A percentile compares a stretch with the other conserved stretches of the same genome.
These are phyloP conservation scores for Trichoderma sp. DNA, from an alignment of 2,329 filamentous ascomycete genomes.

Conservation along the genomic window DNA sequence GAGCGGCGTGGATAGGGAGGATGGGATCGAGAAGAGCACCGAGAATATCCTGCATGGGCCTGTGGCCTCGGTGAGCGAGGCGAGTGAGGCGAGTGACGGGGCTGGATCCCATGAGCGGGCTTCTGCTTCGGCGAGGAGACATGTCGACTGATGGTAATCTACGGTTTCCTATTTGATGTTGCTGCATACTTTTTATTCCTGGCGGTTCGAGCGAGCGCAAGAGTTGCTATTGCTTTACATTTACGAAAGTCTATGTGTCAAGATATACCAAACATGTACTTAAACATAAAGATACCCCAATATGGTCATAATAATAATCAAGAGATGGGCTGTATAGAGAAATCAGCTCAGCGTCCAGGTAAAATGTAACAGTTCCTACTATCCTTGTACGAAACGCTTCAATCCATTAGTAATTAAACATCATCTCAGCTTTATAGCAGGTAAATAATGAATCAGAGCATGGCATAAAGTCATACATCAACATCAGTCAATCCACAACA, in stretches of 20 bases:
- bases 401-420: neutral
- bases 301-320: neutral
- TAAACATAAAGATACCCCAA: conserved; percentile 3
- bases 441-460: neutral
- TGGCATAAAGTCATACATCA: neutral
- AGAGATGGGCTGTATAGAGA: neutral
- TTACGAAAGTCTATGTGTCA: conserved; percentile 5
- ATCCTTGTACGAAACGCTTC: neutral
- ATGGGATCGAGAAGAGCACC: conserved; percentile 21
- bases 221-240: neutral
- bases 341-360: neutral
- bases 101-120: neutral
- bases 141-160: neutral
- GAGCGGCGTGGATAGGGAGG: neutral
- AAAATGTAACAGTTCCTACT: neutral
- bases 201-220: neutral
- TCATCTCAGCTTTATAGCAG: neutral
- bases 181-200: neutral
- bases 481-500: neutral
- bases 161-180: neutral
- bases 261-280: conserved; percentile 13
- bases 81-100: conserved; percentile 1
- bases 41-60: conserved; percentile 24
- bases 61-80: neutral
- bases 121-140: neutral